These are phyloP conservation scores for Kockovaella imperatae DNA, from an alignment of 768 basidiomycete genomes.

Conservation along the genomic window DNA sequence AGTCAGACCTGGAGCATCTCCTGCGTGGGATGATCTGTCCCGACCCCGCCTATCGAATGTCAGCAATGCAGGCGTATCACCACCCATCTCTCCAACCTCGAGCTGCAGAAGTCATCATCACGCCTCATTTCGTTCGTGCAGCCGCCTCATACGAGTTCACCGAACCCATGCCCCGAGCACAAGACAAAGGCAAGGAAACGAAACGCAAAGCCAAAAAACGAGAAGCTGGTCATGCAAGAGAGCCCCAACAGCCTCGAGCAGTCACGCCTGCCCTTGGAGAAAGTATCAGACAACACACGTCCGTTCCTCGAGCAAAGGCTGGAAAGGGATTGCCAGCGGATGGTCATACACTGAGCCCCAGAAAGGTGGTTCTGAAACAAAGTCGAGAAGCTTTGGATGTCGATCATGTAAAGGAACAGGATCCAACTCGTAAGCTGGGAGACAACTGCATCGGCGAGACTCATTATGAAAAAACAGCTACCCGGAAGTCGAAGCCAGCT, in stretches of 20 bases:
- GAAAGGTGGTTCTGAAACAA: neutral
- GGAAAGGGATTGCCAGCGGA: neutral
- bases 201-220: neutral
- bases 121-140: conserved; percentile 41
- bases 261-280: conserved; percentile 25
- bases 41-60: conserved; percentile 27
- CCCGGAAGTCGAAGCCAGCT: conserved; percentile 31
- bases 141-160: conserved; percentile 27
- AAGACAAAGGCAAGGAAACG: conserved; percentile 13
- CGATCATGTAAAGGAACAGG: conserved; percentile 24
- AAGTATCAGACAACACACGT: conserved; percentile 35
- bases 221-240: neutral
- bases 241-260: conserved; percentile 5
- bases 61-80: conserved; percentile 36
- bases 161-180: conserved; percentile 7
- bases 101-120: conserved; percentile 29
- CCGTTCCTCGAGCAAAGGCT: neutral
- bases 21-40: conserved; percentile 34
- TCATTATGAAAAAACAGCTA: conserved; percentile 15
- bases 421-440: conserved; percentile 36
- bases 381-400: conserved; percentile 13
- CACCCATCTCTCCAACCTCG: conserved; percentile 31
- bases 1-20: conserved; percentile 30
- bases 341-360: neutral
- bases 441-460: no score